These are phyloP conservation scores for Monilinia aucupariae DNA, from an alignment of 2,329 filamentous ascomycete species.

Conservation along the genomic window DNA sequence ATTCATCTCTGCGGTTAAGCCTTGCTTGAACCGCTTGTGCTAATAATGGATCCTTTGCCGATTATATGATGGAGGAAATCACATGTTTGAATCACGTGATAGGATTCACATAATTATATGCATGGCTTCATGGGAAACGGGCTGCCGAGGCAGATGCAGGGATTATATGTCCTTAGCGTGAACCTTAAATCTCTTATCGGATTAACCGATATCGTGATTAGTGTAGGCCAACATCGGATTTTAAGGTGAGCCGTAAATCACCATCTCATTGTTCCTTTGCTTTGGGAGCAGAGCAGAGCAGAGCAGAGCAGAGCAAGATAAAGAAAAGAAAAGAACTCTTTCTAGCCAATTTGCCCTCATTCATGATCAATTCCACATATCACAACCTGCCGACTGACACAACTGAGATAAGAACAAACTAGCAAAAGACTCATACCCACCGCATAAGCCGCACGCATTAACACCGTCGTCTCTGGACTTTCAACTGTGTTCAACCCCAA, in stretches of 20 bases:
- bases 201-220: conserved; percentile 8
- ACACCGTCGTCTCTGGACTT: background rate
- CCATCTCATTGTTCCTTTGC: background rate
- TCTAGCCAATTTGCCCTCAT: background rate
- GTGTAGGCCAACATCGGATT: background rate
- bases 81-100: no score
- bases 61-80: no score
- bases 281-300: background rate
- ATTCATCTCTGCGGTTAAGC: no score
- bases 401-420: background rate
- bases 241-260: background rate
- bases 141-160: background rate
- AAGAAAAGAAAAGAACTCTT: background rate
- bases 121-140: no score
- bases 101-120: no score
- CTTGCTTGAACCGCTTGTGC: no score
- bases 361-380: background rate
- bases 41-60: no score
- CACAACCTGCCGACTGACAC: background rate
- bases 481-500: background rate
- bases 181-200: conserved; percentile 17
- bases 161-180: background rate
- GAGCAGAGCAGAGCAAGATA: background rate
- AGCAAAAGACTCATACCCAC: background rate
- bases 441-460: background rate